Evolutionary conservation across 2,329 filamentous ascomycete genomes (phyloP), one percentile per base, ranked within the genome.

Genomic region (Penicillium sp.): DNA sequence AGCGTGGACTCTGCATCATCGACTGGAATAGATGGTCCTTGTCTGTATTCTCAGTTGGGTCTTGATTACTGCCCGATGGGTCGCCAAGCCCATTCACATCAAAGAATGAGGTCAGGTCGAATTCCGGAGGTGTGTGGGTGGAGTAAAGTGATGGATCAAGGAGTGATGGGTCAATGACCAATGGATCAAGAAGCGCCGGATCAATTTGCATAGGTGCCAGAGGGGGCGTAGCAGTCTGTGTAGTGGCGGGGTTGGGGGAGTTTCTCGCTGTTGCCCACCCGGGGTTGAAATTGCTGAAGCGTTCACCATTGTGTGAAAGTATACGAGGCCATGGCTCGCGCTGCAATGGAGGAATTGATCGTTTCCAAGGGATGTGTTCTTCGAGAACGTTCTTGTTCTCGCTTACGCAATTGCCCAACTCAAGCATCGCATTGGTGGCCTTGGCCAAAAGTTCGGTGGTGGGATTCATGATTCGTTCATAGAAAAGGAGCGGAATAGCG

Each of bases 401-500:
- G n/a, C 5, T 11, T 23, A 57, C 5, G 10, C 31, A 40, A 11
- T 52, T 48, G 1, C 50, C 27, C 60, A 70, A 60, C 21, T 60
- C 49, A 8, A 21, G 41, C 9, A 69, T 46, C 19, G 63, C 43
- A 8, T 52, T 31, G 21, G 48, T 21, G 13, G 65, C 65, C 4
- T 44, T 46, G n/a, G 25, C 25, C 15, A 74, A 27, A 13, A 65
- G 55, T 2, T 62, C 60, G 2, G 15, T 6, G 2, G 58, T 31
- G 1, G 72, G 72, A 27, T 70, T 65, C 39, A 71, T 45, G 15
- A 75, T 56, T 7, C 61, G 68, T 53, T 76, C 75, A 34, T 75
- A 76, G 44, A 76, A 66, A 6, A 73, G 59, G 1, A 76, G 39
- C 0, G 70, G 69, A 5, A 70, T 57, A 48, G 19, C 57, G 15